phyloP scores from a whole-genome alignment of 805 yeast genomes.

The Teunomyces atbi region DNA sequence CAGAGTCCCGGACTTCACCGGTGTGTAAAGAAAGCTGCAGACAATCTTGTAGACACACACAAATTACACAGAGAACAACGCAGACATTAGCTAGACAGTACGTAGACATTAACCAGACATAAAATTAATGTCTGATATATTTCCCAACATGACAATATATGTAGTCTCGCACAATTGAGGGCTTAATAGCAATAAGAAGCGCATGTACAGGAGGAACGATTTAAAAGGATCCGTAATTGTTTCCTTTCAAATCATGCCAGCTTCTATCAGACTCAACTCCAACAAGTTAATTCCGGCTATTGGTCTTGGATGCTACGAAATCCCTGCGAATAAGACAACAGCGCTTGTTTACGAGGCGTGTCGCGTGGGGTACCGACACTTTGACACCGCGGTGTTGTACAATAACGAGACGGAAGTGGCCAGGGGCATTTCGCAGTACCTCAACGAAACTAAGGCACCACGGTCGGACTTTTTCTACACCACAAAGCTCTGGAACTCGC shows the following conservation, averaged over 20 bases:
- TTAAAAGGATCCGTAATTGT: too few relatives aligned
- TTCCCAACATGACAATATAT: too few relatives aligned
- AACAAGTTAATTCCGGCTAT: constrained; percentile 42
- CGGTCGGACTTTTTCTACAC: constrained; percentile 46
- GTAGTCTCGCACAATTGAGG: too few relatives aligned
- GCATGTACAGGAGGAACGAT: too few relatives aligned
- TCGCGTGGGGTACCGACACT: constrained; percentile 64
- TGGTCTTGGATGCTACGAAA: constrained; percentile 51
- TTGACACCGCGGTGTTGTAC: constrained; percentile 74
- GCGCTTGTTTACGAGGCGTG: constrained; percentile 56
- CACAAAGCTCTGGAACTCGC: constrained; percentile 67
- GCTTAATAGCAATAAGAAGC: too few relatives aligned
- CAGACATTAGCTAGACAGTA: too few relatives aligned
- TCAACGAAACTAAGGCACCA: constrained; percentile 30
- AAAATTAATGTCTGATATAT: too few relatives aligned
- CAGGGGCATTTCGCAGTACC: constrained; percentile 49
- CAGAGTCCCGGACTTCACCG: neutral
- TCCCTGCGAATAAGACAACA: constrained; percentile 31
- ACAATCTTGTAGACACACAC: too few relatives aligned
- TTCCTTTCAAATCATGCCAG: neutral
- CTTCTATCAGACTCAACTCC: constrained; percentile 22
- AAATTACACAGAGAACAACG: too few relatives aligned
- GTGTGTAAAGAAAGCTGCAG: too few relatives aligned
- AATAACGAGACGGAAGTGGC: constrained; percentile 70
- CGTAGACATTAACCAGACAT: too few relatives aligned